phyloP scores from a whole-genome alignment of 106 monocot genomes.

The Phalaenopsis aphrodite region DNA sequence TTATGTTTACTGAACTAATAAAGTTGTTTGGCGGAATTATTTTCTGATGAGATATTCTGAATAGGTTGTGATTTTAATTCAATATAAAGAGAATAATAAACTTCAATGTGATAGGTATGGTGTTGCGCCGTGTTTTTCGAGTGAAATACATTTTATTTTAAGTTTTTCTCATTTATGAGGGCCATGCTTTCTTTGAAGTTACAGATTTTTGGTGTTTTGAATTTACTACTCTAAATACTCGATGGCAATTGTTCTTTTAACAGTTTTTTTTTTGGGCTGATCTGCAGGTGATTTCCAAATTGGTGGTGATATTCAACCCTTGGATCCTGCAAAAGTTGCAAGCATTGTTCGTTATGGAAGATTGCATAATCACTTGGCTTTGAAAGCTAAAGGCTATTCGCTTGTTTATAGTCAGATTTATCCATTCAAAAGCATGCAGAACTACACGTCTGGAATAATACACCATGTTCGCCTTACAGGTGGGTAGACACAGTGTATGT shows the following conservation, averaged over 20 bases:
- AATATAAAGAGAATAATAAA: background rate
- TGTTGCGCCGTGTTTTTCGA: background rate
- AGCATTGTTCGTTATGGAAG: slow-evolving; percentile 52
- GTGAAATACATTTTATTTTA: background rate
- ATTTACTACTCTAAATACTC: background rate
- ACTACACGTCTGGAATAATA: slow-evolving; percentile 88
- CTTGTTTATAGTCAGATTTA: slow-evolving; percentile 78
- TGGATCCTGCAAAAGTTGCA: slow-evolving; percentile 45
- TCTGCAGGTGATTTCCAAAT: slow-evolving; percentile 71
- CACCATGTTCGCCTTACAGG: slow-evolving; percentile 87
- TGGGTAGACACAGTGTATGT: background rate
- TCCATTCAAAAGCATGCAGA: slow-evolving; percentile 69
- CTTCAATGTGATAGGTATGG: background rate
- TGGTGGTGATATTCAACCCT: slow-evolving; percentile 43
- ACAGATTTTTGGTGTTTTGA: background rate
- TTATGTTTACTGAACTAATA: background rate
- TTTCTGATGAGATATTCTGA: background rate
- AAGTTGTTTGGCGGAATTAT: background rate
- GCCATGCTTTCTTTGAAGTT: background rate
- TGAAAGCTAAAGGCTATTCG: slow-evolving; percentile 44
- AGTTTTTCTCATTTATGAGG: background rate
- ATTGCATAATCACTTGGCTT: slow-evolving; percentile 8
- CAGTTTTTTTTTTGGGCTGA: background rate
- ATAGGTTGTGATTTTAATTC: background rate
- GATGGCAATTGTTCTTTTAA: background rate